These are phyloP conservation scores for Botryotinia convoluta DNA, from an alignment of 2,329 filamentous ascomycete species.

Conservation along the genomic window DNA sequence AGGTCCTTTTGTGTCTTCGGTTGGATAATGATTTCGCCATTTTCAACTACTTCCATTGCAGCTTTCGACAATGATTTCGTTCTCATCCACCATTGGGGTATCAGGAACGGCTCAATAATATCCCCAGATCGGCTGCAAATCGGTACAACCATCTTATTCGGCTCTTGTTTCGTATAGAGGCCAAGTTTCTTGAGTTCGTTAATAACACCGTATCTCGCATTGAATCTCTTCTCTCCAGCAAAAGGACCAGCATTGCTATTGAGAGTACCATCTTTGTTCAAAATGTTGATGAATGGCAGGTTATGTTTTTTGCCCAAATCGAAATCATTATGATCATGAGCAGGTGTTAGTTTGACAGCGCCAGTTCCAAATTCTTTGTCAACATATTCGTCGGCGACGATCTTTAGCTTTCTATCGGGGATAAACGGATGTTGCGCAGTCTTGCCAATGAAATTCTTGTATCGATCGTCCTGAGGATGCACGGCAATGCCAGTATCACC, in stretches of 20 bases:
- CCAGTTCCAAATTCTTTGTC: not conserved
- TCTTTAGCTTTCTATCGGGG: not conserved
- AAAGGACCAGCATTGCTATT: not conserved
- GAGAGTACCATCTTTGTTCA: not conserved
- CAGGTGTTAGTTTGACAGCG: not conserved
- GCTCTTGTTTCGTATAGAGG: not conserved
- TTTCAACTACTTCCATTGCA: not conserved
- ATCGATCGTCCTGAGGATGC: not conserved
- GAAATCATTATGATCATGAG: not conserved
- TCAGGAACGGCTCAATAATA: not conserved
- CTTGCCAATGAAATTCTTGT: not conserved
- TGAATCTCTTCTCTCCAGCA: not conserved
- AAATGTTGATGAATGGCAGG: not conserved
- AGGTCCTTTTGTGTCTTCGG: not conserved
- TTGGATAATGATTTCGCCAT: not conserved
- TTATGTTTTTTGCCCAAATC: not conserved
- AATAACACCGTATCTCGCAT: not conserved
- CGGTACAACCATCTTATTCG: not conserved
- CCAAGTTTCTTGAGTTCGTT: not conserved
- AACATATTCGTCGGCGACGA: not conserved
- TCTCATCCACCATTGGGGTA: not conserved
- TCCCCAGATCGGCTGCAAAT: not conserved
- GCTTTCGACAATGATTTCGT: not conserved
- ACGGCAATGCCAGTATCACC: not conserved
- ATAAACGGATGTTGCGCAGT: not conserved